Conservation (phyloP, 2,329 filamentous ascomycete species). For the Alternaria gansuensis region DNA sequence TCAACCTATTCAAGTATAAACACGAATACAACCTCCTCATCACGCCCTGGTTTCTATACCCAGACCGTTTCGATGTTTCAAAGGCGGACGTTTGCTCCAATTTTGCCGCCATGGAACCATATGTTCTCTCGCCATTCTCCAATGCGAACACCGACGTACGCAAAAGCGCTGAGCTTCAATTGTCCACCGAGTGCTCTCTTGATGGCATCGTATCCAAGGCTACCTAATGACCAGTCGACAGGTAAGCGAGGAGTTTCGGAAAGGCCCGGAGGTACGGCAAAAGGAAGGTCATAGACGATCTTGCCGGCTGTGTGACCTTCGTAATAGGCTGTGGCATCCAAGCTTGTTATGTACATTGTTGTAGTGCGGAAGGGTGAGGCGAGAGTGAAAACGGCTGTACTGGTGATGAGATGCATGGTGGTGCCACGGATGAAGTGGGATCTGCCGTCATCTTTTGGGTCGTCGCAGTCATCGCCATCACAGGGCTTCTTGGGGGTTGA, state of each 20-base stretch:
- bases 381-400: conserved; percentile 84
- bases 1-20: conserved; percentile 5
- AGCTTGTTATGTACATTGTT: conserved; percentile 76
- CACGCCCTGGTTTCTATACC: not conserved
- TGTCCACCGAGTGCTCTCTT: conserved; percentile 80
- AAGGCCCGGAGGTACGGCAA: conserved; percentile 77
- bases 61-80: conserved; percentile 26
- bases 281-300: conserved; percentile 77
- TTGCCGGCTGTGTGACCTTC: conserved; percentile 80
- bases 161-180: conserved; percentile 79
- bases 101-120: conserved; percentile 56
- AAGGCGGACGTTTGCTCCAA: conserved; percentile 59
- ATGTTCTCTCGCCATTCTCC: conserved; percentile 77
- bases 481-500: conserved; percentile 61
- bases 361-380: conserved; percentile 78
- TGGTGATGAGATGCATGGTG: conserved; percentile 84
- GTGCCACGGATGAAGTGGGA: conserved; percentile 83
- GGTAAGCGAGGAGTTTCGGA: conserved; percentile 79
- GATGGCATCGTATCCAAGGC: conserved; percentile 84
- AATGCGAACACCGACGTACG: conserved; percentile 76
- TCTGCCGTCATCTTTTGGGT: conserved; percentile 55
- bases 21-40: not conserved
- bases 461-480: conserved; percentile 43
- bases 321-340: conserved; percentile 87
- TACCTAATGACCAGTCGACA: conserved; percentile 79